Percentiles rank a stretch among this genome's conserved stretches.
phyloP scores from a whole-genome alignment of 176 grass and related monocot species.

The Carex pumila region DNA sequence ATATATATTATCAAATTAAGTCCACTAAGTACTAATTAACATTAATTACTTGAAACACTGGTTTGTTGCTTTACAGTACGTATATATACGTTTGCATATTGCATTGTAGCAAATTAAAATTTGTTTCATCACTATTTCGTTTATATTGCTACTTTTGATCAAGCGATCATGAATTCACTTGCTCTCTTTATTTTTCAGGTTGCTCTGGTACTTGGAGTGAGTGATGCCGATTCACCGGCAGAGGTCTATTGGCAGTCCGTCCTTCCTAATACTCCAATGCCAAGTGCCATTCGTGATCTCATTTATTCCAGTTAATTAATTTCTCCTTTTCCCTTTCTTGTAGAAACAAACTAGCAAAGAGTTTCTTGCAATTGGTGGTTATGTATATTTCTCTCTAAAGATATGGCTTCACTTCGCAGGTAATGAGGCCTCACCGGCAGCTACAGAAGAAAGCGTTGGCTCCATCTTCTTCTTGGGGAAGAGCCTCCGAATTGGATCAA shows the following conservation, averaged over 20 bases:
- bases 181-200: neutral
- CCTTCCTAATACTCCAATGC: constrained; percentile 17
- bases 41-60: neutral
- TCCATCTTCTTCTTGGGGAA: constrained; percentile 28
- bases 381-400: neutral
- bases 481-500: constrained; percentile 29
- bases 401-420: neutral
- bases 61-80: neutral
- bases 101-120: neutral
- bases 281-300: constrained; percentile 16
- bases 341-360: neutral
- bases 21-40: too few species aligned
- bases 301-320: constrained; percentile 10
- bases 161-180: neutral
- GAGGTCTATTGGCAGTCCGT: constrained; percentile 3
- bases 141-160: neutral
- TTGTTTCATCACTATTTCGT: neutral
- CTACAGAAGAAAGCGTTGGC: constrained; percentile 3
- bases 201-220: neutral
- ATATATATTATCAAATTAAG: too few species aligned
- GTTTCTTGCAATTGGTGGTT: too few species aligned
- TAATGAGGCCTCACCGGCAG: neutral
- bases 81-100: neutral
- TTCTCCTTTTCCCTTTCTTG: neutral
- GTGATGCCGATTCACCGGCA: neutral